phyloP scores from a whole-genome alignment of 2,329 filamentous ascomycete species.

The Annulohypoxylon truncatum region DNA sequence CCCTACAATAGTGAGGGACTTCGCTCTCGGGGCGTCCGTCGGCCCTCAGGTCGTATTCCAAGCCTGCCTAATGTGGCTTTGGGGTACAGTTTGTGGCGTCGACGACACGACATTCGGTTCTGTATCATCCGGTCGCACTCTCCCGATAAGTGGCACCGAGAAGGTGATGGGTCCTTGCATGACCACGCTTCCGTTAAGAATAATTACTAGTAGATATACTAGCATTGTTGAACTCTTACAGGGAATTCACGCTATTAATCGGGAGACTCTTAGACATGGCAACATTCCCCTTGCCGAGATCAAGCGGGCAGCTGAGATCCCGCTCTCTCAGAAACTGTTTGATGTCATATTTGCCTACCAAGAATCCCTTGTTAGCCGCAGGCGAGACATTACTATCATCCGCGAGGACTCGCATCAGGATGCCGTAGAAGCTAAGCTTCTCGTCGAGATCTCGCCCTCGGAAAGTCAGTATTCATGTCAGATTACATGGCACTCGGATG shows the following conservation, averaged over 20 bases:
- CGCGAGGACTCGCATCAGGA: constrained; percentile 72
- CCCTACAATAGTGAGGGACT: constrained; percentile 49
- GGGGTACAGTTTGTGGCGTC: constrained; percentile 71
- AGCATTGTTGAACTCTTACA: constrained; percentile 71
- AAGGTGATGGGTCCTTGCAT: constrained; percentile 83
- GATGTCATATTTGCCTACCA: constrained; percentile 88
- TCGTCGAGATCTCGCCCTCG: constrained; percentile 79
- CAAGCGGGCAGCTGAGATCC: constrained; percentile 67
- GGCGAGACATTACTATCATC: constrained; percentile 53
- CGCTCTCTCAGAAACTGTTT: constrained; percentile 71
- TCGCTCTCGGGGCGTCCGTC: constrained; percentile 58
- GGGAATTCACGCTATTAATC: constrained; percentile 73
- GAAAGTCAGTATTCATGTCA: constrained; percentile 56
- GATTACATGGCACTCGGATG: constrained; percentile 60
- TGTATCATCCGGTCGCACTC: constrained; percentile 83
- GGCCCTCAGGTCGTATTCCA: constrained; percentile 82
- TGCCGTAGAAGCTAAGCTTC: constrained; percentile 78
- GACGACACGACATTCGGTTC: constrained; percentile 79
- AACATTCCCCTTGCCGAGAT: constrained; percentile 76
- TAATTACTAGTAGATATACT: constrained; percentile 64
- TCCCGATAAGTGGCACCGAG: constrained; percentile 78
- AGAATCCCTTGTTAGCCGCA: constrained; percentile 67
- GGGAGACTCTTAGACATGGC: constrained; percentile 72
- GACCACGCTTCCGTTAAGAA: constrained; percentile 77
- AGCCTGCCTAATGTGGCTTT: constrained; percentile 73